phyloP scores from a whole-genome alignment of 441 rosid genomes.

The Gossypium davidsonii region DNA sequence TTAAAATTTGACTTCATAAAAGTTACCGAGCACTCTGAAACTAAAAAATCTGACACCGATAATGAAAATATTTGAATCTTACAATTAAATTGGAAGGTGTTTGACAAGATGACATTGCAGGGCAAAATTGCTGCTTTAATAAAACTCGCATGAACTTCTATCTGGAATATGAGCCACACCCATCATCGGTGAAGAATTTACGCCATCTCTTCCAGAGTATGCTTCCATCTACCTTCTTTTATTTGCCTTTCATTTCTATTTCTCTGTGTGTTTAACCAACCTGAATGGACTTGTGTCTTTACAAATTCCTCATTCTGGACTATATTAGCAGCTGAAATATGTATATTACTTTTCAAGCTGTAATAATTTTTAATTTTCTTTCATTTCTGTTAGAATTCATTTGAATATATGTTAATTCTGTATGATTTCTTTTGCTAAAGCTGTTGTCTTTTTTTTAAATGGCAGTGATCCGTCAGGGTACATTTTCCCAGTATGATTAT shows the following conservation, averaged over 20 bases:
- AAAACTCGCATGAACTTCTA: slow-evolving; percentile 52
- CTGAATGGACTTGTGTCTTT: not conserved
- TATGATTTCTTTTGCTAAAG: not conserved
- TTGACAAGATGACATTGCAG: slow-evolving; percentile 34
- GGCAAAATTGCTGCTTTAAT: slow-evolving; percentile 79
- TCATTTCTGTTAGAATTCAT: not conserved
- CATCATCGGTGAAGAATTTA: slow-evolving; percentile 76
- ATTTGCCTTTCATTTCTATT: not conserved
- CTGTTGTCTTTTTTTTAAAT: not conserved
- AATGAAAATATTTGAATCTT: not conserved
- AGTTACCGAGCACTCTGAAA: not conserved
- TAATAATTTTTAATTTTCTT: not conserved
- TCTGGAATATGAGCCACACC: slow-evolving; percentile 80
- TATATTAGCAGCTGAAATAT: not conserved
- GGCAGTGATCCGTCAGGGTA: slow-evolving; percentile 85
- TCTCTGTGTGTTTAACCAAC: not conserved
- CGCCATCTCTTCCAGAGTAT: slow-evolving; percentile 90
- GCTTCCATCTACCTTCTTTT: slow-evolving; percentile 14
- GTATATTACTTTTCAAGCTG: not conserved
- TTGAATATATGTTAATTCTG: not conserved
- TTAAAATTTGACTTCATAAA: not conserved
- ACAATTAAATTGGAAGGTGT: not conserved
- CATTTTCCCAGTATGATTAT: slow-evolving; percentile 65
- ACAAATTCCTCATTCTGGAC: not conserved
- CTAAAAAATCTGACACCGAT: not conserved